A percentile compares a stretch with the other conserved stretches of the same genome.
Evolutionary conservation across 129 eudicot genomes (phyloP).

Genomic region (Flaveria bidentis): DNA sequence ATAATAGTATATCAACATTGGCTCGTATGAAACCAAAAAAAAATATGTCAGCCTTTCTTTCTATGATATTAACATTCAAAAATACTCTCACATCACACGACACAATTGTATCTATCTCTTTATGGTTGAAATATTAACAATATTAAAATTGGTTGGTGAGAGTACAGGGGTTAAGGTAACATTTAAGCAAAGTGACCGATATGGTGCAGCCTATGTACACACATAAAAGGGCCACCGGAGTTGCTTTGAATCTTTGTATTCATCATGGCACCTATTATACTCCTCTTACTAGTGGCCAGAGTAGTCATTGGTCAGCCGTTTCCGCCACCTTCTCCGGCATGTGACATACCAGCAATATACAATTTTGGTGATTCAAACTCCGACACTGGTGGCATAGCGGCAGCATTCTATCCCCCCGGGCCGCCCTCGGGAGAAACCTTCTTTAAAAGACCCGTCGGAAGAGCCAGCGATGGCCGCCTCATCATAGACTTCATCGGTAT

Average conservation of each 20-base stretch:
- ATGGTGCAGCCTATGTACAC: not conserved
- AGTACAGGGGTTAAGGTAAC: conserved; percentile 13
- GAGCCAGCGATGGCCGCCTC: conserved; percentile 71
- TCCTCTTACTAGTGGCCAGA: conserved; percentile 27
- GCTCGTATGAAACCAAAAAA: too few relatives aligned
- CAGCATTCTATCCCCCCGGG: conserved; percentile 59
- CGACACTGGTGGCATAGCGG: conserved; percentile 74
- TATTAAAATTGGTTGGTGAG: conserved; percentile 12
- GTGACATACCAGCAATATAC: conserved; percentile 61
- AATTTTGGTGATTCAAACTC: conserved; percentile 93
- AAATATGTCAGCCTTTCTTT: too few relatives aligned
- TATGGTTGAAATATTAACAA: not conserved
- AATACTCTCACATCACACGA: not conserved
- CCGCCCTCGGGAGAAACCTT: conserved; percentile 57
- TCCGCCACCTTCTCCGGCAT: conserved; percentile 32
- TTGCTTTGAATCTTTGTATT: conserved; percentile 34
- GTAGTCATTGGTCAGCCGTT: conserved; percentile 23
- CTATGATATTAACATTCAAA: not conserved
- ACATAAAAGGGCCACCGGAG: conserved; percentile 33
- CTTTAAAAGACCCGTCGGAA: conserved; percentile 59
- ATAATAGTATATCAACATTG: too few relatives aligned
- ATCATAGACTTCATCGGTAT: conserved; percentile 79
- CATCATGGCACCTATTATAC: conserved; percentile 30
- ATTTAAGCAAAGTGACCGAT: conserved; percentile 13
- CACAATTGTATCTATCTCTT: not conserved